Conservation (phyloP, 2,329 filamentous ascomycete genomes). For the Orbilia oligospora region DNA sequence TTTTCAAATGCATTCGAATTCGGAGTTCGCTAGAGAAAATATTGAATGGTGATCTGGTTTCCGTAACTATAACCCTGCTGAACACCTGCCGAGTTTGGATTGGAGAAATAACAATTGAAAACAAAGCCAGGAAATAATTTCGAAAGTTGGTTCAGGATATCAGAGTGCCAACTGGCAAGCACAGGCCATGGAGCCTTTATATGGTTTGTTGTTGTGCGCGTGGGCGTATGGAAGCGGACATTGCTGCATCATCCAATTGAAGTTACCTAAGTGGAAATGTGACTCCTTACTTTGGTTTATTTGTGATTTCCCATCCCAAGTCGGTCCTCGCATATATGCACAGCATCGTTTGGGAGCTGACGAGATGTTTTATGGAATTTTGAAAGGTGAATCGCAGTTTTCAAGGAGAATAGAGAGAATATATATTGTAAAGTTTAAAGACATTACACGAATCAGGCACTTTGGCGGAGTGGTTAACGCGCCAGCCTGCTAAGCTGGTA, state of each 20-base stretch:
- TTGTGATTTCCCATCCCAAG: background rate
- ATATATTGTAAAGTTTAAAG: background rate
- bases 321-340: background rate
- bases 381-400: background rate
- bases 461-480: conserved; percentile 61
- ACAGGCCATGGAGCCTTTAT: background rate
- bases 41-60: background rate
- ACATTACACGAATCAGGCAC: conserved; percentile 28
- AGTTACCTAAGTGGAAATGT: background rate
- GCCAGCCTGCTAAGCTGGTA: conserved; percentile 60
- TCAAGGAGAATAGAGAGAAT: background rate
- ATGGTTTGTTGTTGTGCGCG: conserved; percentile 5
- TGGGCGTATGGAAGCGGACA: background rate
- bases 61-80: background rate
- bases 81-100: background rate
- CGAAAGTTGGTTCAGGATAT: background rate
- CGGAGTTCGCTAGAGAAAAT: background rate
- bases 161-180: conserved; percentile 5
- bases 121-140: background rate
- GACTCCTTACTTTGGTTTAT: background rate
- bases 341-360: background rate
- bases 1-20: background rate
- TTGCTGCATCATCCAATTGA: background rate
- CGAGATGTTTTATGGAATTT: background rate
- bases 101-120: background rate